Base-by-base conservation (phyloP, 768 basidiomycete species). In the Lentinula detonsa region DNA sequence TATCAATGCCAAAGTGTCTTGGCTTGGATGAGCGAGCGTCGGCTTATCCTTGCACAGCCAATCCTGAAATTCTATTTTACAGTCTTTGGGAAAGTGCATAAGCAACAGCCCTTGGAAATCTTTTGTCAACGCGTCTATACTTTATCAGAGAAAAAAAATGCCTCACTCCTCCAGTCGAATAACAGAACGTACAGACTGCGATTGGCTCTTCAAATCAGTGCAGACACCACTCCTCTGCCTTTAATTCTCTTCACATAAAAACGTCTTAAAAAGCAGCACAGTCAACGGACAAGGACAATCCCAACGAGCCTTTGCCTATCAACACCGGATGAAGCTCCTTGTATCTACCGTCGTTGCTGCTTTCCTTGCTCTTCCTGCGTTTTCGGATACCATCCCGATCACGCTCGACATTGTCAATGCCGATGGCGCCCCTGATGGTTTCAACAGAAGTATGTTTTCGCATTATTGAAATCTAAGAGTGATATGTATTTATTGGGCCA, bases 351-450 rank as follows among this genome's bases (percentile, higher is more conserved):
- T 46, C 23, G n/a, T 57, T 43, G 56, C 56, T 43, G 28, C 34
- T n/a, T 16, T 48, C n/a, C 15, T 46, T 5, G 56, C 31, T 57
- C 16, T 43, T 23, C 35, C 42, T n/a, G 35, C 42, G 1, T 57
- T 35, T 18, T 15, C 56, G 15, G 31, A 35, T 2, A 48, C 23
- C 6, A 31, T 48, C 11, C 21, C 81, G 80, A 63, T 71, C 50
- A 70, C 69, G 16, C 75, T 79, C 33, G 68, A 75, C 62, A 68
- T 80, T 51, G 64, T 65, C 28, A 81, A 80, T 67, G 70, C 70
- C 53, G 59, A 70, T 11, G 71, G 81, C 43, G 70, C 76, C 5
- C 80, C 80, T 2, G 79, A 81, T 66, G 80, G 79, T 35, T 78
- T 73, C 60, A 42, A 37, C 21, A 66, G 71, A 53, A 72, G 71